Base-by-base conservation (phyloP, 352 stramenopile genomes). In the Globisporangium viniferum region DNA sequence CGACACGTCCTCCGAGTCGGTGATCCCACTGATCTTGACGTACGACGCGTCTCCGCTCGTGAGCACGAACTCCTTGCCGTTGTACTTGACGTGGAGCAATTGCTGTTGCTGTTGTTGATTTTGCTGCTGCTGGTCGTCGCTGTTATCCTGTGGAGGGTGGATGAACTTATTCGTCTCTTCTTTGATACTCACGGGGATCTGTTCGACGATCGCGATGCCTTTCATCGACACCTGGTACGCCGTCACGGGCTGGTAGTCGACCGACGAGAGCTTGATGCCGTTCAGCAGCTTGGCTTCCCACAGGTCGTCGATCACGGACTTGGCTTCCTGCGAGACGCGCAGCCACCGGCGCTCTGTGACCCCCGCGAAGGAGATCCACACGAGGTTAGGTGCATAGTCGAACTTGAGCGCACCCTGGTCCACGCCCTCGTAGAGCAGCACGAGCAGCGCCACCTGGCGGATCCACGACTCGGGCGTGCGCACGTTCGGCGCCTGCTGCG, bases 371-470 rank as follows among this genome's bases (percentile, higher is more conserved):
- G 97, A 94, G 22, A 99, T 88, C 72, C 97, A 89, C 49, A 87
- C 86, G 20, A 94, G 94, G 55, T 92, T 94, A 24, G 96, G 96
- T 55, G 95, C 94, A 71, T 99, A 99, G 81, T 99, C 97, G 63
- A 98, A 99, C 35, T 97, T 82, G 36, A 99, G 78, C 27, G 97
- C 80, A n/a, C 93, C 88, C 10, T 88, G 63, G 35, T 98, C 93
- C 39, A 99, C 97, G 14, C 95, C 97, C 77, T 99, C 97, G 69
- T 99, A 98, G 22, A 99, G 76, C 14, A 99, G 74, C 62, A 99
- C 94, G 46, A 98, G 86, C 39, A 99, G 75, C 59, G 97, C 90
- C 51, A 97, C 83, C 74, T 98, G 98, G 24, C 96, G 89, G 59
- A 99, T 90, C 97, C 97, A 99, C 44, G 91, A 76, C 73, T 98